These are phyloP conservation scores for Cytospora paraplurivora DNA, from an alignment of 2,329 filamentous ascomycete species.

Conservation along the genomic window DNA sequence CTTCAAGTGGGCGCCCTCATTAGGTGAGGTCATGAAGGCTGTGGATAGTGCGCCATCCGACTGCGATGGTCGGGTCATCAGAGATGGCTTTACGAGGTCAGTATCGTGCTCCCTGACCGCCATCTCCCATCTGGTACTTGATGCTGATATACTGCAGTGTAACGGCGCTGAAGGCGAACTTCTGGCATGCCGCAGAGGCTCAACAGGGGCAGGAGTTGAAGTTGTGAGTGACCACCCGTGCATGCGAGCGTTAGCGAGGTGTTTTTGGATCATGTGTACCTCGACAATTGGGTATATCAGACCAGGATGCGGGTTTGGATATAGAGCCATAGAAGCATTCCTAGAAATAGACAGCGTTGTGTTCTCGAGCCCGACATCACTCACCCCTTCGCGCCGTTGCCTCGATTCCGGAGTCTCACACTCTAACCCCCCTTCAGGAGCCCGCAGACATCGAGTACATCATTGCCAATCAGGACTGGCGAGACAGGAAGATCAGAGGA, in stretches of 20 bases:
- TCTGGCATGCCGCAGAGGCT: constrained; percentile 71
- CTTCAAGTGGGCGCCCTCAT: constrained; percentile 92
- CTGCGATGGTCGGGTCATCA: constrained; percentile 92
- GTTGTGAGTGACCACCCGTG: constrained; percentile 66
- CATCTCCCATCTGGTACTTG: background rate
- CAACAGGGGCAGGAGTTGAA: constrained; percentile 72
- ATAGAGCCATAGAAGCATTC: constrained; percentile 29
- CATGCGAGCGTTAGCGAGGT: constrained; percentile 24
- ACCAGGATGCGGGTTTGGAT: constrained; percentile 2
- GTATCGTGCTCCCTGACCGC: constrained; percentile 33
- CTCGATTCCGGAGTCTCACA: constrained; percentile 42
- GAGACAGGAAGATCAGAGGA: constrained; percentile 29
- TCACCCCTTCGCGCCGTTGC: constrained; percentile 21
- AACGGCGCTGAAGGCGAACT: constrained; percentile 89
- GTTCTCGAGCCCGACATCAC: constrained; percentile 24
- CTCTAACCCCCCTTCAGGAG: constrained; percentile 30
- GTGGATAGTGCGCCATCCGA: constrained; percentile 79
- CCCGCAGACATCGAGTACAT: constrained; percentile 5
- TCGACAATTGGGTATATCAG: background rate
- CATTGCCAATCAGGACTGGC: constrained; percentile 28
- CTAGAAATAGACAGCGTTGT: constrained; percentile 33
- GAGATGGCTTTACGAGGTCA: constrained; percentile 83
- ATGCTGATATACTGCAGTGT: constrained; percentile 57
- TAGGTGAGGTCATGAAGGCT: constrained; percentile 83
- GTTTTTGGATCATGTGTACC: constrained; percentile 14